A percentile compares a stretch with the other conserved stretches of the same genome.
These are phyloP conservation scores for Wickerhamomyces mucosus DNA, from an alignment of 805 yeast species.

Conservation along the genomic window DNA sequence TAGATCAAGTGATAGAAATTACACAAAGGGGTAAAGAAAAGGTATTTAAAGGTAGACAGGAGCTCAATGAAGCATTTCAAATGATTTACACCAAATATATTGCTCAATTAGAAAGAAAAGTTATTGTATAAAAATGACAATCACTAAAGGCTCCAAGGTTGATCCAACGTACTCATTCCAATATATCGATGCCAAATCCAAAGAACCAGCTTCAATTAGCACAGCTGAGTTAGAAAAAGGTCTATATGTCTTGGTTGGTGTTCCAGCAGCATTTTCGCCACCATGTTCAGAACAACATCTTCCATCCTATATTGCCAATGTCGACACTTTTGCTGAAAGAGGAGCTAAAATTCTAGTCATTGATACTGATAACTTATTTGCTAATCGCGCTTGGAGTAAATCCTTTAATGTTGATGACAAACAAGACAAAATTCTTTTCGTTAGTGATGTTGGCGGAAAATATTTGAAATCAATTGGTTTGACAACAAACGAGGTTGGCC, in stretches of 20 bases:
- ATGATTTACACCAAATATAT: too few relatives aligned
- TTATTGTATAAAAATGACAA: conserved; percentile 3
- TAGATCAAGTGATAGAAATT: too few relatives aligned
- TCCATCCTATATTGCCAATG: conserved; percentile 38
- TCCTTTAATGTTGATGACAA: conserved; percentile 21
- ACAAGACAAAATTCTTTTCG: conserved; percentile 38
- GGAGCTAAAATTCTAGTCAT: conserved; percentile 51
- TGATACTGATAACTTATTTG: conserved; percentile 64
- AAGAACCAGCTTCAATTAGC: conserved; percentile 21
- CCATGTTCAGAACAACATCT: conserved; percentile 63
- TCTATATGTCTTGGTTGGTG: conserved; percentile 48
- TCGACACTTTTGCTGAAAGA: conserved; percentile 39
- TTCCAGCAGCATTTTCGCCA: conserved; percentile 86
- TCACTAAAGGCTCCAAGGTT: conserved; percentile 5
- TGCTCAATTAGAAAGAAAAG: too few relatives aligned
- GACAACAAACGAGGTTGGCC: conserved; percentile 43
- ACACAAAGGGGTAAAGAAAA: too few relatives aligned
- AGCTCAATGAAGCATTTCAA: neutral
- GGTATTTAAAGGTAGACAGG: too few relatives aligned
- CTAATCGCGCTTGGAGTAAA: conserved; percentile 53
- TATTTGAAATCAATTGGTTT: conserved; percentile 41
- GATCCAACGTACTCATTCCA: conserved; percentile 19
- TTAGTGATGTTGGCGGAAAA: conserved; percentile 49
- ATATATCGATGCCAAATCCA: conserved; percentile 20
- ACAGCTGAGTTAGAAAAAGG: conserved; percentile 19